Evolutionary conservation across 768 basidiomycete genomes (phyloP), one percentile per base, ranked within the genome.

Genomic region (Mycena leptocephala): DNA sequence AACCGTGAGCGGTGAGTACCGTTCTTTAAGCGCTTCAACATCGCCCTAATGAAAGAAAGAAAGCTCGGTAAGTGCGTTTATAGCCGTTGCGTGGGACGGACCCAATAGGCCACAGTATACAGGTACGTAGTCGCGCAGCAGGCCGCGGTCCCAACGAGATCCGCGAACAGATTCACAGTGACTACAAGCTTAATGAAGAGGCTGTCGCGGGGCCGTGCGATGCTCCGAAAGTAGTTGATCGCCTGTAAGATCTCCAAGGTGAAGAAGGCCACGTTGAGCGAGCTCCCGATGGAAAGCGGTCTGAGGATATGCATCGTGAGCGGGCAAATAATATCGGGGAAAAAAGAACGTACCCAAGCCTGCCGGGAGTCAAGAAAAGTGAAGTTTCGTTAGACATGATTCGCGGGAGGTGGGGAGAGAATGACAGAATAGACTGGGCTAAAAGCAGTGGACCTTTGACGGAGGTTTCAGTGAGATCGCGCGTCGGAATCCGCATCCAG

Each of bases 161-260:
- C 69, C 9, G 64, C 63, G 20, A 71, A 11, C 30, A 74, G 43
- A 28, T 77, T 74, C 13, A 51, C 22, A 22, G 22, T 4, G 62
- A 77, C 61, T 11, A 56, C 72, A 14, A 77, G 69, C 51, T 71
- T 74, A 48, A 74, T 46, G 51, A 74, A 66, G 35, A 58, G 22
- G 64, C 43, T 37, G 24, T 77, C 76, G 24, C 53, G 55, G 18
- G 56, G 55, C 28, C 69, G 63, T 5, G 65, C 62, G 13, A 28
- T 16, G 46, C 67, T 66, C 55, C 33, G 28, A 39, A 77, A 74
- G 76, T 77, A 77, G 3, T 46, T 48, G 16, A 26, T 22, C 16
- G 48, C 51, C 37, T 59, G 62, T 8, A 74, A 2, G 39, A 61
- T 9, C 26, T 77, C 69, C 4, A 70, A 3, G 24, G 72, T 67